Evolutionary conservation across 2,329 filamentous ascomycete species (phyloP).

Genomic region (Colletotrichum magnum): DNA sequence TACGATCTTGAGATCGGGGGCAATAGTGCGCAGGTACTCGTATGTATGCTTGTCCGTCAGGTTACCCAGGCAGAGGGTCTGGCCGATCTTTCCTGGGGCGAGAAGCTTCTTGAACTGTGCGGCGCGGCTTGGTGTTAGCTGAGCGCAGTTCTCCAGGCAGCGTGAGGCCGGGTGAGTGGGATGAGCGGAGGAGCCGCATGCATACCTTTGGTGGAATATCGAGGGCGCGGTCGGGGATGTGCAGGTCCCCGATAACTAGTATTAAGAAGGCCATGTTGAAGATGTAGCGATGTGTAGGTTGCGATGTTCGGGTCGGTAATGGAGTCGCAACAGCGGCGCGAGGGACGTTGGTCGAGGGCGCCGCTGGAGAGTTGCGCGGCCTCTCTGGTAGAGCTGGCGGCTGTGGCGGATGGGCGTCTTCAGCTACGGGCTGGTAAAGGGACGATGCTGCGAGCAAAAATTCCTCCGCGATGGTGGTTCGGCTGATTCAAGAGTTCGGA

Average conservation of each 20-base stretch:
- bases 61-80: conserved; percentile 85
- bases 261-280: conserved; percentile 87
- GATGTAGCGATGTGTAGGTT: neutral
- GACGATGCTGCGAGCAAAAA: neutral
- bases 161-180: conserved; percentile 16
- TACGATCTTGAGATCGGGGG: conserved; percentile 80
- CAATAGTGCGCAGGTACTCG: conserved; percentile 82
- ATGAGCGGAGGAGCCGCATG: neutral
- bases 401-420: conserved; percentile 7
- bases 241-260: conserved; percentile 91
- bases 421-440: neutral
- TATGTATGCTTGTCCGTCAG: conserved; percentile 85
- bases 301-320: conserved; percentile 6
- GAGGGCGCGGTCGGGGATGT: conserved; percentile 92
- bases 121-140: conserved; percentile 21
- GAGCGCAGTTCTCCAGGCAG: conserved; percentile 13
- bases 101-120: conserved; percentile 87
- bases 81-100: conserved; percentile 85
- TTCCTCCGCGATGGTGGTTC: neutral
- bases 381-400: conserved; percentile 12
- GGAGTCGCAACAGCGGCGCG: conserved; percentile 5
- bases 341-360: conserved; percentile 8
- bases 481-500: neutral
- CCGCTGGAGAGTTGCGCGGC: conserved; percentile 17
- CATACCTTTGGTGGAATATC: conserved; percentile 90